Percentiles rank a stretch among this genome's conserved stretches.
Conservation (phyloP, 139 green algal genomes). For the Choricystis sp. region DNA sequence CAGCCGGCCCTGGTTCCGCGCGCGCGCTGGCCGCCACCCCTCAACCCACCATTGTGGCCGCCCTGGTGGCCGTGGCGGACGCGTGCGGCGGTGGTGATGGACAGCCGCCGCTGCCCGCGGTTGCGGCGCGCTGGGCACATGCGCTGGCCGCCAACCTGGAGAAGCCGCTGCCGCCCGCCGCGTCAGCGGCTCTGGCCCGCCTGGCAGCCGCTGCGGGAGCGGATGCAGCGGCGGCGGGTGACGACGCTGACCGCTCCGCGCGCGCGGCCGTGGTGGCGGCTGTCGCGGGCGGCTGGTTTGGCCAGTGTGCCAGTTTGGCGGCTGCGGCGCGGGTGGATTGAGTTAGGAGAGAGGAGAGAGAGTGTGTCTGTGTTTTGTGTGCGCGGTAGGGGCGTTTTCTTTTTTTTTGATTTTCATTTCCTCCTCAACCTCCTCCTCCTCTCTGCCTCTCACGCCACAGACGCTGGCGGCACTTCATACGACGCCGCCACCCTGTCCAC, state of each 20-base stretch:
- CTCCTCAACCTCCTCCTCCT: neutral
- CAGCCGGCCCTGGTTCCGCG: too few species aligned
- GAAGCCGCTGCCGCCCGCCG: neutral
- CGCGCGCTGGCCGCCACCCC: too few species aligned
- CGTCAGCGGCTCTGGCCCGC: neutral
- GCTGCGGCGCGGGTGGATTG: too few species aligned
- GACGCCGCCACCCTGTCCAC: constrained; percentile 42
- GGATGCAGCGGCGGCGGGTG: too few species aligned
- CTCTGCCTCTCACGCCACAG: constrained; percentile 8
- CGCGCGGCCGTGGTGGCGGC: neutral
- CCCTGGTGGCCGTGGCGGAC: too few species aligned
- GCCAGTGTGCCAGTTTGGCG: neutral
- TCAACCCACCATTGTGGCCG: too few species aligned
- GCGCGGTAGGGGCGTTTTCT: too few species aligned
- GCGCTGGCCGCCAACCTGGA: neutral
- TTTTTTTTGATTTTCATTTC: too few species aligned
- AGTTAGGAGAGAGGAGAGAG: too few species aligned
- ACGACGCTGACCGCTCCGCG: neutral
- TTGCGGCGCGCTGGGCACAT: neutral
- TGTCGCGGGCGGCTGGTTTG: neutral
- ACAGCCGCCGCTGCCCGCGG: neutral
- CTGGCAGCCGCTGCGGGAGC: neutral
- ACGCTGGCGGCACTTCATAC: too few species aligned
- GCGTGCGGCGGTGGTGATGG: too few species aligned
- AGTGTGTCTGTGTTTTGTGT: too few species aligned